Base-by-base conservation (phyloP, 768 basidiomycete genomes). In the Pleurotus cornucopiae region DNA sequence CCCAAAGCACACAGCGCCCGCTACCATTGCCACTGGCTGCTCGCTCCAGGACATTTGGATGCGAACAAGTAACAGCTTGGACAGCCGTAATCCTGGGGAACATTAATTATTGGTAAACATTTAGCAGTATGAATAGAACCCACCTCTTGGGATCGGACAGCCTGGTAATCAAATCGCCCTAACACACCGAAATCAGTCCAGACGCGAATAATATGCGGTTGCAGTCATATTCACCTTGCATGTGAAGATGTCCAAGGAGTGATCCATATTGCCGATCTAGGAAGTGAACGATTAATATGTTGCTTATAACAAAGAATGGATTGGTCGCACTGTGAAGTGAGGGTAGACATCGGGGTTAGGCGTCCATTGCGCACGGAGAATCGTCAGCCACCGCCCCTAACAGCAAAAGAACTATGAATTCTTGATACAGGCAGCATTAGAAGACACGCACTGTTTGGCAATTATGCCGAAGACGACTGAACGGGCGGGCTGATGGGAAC, bases 21-120 rank as follows among this genome's bases (percentile, higher is more conserved):
- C 84, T 88, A 1, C 68, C 91, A 63, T 91, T 93, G 18, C 90
- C 91, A 45, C 81, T 89, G 3, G 79, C 91, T 20, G 78, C 86
- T 23, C 91, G 80, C 63, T 89, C 89, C 2, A 89, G 76, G 18
- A 89, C 70, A 55, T 66, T 85, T 0, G 91, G 91, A 66, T 93
- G 91, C 12, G 88, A 90, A 62, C 86, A 89, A 6, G 91, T 90
- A n/a, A 93, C 91, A n/a, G 91, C 90, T 69, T 92, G 91, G 3
- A 87, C 86, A 1, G 91, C 91, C 18, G 87, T 82, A 58, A 93
- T 85, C 60, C 88, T 91, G 59, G 21, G 12, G 37, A 21, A 34
- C 26, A 12, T 30, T 62, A 53, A 53, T 48, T 21, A 55, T 58
- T 34, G 30, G 30, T 34, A 34, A 34, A n/a, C 26, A 45, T 45